phyloP scores from a whole-genome alignment of 2,329 filamentous ascomycete genomes.

The Pseudopithomyces maydicus region DNA sequence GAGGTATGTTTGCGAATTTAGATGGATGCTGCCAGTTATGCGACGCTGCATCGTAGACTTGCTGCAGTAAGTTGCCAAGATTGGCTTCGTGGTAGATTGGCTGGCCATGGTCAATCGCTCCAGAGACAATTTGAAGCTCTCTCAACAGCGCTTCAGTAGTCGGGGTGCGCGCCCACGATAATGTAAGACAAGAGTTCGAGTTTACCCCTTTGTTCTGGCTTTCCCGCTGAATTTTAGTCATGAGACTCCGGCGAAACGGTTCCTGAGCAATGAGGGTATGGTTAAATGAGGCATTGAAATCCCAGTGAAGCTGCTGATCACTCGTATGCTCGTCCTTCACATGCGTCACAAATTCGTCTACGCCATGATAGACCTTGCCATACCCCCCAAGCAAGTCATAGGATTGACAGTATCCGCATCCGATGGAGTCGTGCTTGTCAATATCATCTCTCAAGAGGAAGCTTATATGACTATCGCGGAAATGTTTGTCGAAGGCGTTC shows the following conservation, averaged over 20 bases:
- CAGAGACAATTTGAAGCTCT: not conserved
- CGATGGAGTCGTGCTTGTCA: constrained; percentile 1
- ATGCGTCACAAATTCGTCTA: not conserved
- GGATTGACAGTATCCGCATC: constrained; percentile 7
- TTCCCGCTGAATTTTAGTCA: not conserved
- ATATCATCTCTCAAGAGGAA: not conserved
- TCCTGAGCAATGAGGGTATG: constrained; percentile 2
- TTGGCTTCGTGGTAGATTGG: not conserved
- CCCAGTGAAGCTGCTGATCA: not conserved
- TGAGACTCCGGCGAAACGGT: not conserved
- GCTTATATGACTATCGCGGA: not conserved
- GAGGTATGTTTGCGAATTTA: not conserved
- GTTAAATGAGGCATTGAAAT: constrained; percentile 8
- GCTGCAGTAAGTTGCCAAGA: not conserved
- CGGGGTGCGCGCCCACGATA: not conserved
- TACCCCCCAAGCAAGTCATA: not conserved
- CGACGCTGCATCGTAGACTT: constrained; percentile 2
- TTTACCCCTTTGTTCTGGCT: not conserved
- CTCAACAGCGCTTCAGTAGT: not conserved
- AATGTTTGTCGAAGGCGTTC: constrained; percentile 10
- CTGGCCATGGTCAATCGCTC: not conserved
- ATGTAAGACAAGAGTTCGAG: not conserved
- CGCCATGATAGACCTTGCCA: constrained; percentile 3
- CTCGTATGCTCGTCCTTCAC: constrained; percentile 4
- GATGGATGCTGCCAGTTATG: not conserved